phyloP scores from a whole-genome alignment of 805 yeast species.

The Suhomyces xylopsoci region DNA sequence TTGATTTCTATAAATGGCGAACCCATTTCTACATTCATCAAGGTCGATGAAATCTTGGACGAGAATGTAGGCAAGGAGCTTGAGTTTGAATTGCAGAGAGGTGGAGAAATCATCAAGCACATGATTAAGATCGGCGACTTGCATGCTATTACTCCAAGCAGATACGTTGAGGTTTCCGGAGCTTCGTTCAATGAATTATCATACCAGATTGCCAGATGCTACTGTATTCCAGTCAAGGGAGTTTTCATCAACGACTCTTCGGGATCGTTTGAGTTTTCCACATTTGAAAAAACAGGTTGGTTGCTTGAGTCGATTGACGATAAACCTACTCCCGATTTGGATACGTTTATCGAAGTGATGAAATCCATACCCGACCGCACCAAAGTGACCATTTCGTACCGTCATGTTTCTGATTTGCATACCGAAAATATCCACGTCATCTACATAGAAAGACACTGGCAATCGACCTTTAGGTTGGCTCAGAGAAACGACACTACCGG shows the following conservation, averaged over 20 bases:
- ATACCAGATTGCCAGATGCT: conserved; percentile 84
- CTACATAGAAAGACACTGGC: conserved; percentile 84
- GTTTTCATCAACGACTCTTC: conserved; percentile 76
- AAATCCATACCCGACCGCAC: conserved; percentile 70
- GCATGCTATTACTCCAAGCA: conserved; percentile 77
- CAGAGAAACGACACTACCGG: conserved; percentile 55
- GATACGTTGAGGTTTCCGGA: conserved; percentile 80
- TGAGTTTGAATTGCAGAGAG: conserved; percentile 57
- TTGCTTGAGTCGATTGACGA: conserved; percentile 75
- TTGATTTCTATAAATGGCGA: conserved; percentile 68
- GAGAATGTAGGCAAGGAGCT: conserved; percentile 53
- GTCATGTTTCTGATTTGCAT: conserved; percentile 80
- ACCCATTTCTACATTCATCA: conserved; percentile 64
- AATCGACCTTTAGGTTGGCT: conserved; percentile 65
- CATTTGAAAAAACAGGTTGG: conserved; percentile 71
- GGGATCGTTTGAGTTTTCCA: conserved; percentile 66
- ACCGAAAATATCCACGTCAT: conserved; percentile 65
- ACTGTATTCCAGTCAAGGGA: conserved; percentile 80
- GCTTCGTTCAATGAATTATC: conserved; percentile 83
- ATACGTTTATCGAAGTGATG: conserved; percentile 76
- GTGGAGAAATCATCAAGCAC: conserved; percentile 57
- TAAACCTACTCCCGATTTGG: conserved; percentile 67
- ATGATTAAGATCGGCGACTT: conserved; percentile 65
- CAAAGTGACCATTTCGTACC: conserved; percentile 65
- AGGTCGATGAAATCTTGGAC: conserved; percentile 82